Conservation (phyloP, 1,284 basidiomycete genomes). For the Tilletia walkeri region DNA sequence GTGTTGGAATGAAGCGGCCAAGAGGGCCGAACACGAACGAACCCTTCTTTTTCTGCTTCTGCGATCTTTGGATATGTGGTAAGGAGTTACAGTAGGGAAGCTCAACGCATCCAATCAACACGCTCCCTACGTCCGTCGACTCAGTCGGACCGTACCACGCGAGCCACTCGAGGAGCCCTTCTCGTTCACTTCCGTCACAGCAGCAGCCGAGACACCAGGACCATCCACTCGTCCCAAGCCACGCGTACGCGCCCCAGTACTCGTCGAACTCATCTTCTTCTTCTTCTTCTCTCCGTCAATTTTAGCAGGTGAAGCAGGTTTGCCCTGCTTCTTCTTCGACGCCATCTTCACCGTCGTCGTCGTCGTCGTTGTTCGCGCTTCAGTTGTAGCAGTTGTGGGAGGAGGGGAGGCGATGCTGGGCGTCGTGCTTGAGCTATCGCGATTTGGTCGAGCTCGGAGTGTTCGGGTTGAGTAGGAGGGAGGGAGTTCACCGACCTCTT, state of each 20-base stretch:
- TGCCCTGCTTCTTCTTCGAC: background rate
- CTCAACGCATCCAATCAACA: no score
- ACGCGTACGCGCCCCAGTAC: no score
- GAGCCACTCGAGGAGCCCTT: background rate
- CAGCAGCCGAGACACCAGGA: no score
- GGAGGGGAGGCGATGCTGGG: background rate
- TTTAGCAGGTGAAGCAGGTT: no score
- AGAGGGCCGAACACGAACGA: no score
- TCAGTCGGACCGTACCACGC: background rate
- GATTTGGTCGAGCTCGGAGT: background rate
- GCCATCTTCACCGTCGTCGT: background rate
- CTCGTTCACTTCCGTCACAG: background rate
- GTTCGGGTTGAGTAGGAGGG: conserved; percentile 7
- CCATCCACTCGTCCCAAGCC: no score
- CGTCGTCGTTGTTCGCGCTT: background rate
- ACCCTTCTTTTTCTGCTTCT: no score
- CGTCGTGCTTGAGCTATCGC: background rate
- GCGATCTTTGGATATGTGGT: no score
- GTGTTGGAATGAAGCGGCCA: background rate
- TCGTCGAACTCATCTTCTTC: background rate
- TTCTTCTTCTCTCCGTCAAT: background rate
- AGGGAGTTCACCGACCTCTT: background rate
- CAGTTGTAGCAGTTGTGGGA: background rate
- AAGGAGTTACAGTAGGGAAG: no score
- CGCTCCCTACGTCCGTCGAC: no score